Evolutionary conservation across 495 filamentous ascomycete species (phyloP).

Genomic region (Penicillium lagena): DNA sequence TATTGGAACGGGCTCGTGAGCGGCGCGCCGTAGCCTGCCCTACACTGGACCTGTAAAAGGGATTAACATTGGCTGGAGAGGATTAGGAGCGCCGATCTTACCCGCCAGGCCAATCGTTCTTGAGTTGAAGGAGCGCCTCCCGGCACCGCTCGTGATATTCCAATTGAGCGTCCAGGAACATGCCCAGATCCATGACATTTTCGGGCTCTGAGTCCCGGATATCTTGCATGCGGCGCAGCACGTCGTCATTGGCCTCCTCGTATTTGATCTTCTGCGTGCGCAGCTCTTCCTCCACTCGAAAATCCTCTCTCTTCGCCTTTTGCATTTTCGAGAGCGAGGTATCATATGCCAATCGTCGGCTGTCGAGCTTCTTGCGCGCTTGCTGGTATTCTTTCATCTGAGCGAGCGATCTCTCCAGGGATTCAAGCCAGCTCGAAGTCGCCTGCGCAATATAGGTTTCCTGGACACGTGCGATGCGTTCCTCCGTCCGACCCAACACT

Average conservation of each 20-base stretch:
- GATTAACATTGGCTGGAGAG: slow-evolving; percentile 9
- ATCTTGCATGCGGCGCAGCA: slow-evolving; percentile 89
- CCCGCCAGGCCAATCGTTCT: slow-evolving; percentile 62
- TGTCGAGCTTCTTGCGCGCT: slow-evolving; percentile 92
- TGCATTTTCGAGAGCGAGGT: slow-evolving; percentile 86
- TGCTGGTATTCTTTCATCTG: slow-evolving; percentile 92
- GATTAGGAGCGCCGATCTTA: slow-evolving; percentile 24
- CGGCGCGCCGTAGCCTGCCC: slow-evolving; percentile 26
- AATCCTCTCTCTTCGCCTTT: slow-evolving; percentile 90
- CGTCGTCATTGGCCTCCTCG: slow-evolving; percentile 92
- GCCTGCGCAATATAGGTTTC: slow-evolving; percentile 78
- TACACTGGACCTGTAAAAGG: slow-evolving; percentile 14
- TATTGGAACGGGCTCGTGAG: slow-evolving; percentile 54
- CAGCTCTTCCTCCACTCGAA: slow-evolving; percentile 87
- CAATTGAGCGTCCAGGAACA: slow-evolving; percentile 85
- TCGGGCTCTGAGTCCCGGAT: slow-evolving; percentile 90
- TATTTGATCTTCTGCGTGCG: slow-evolving; percentile 91
- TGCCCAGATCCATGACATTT: slow-evolving; percentile 69
- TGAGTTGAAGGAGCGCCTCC: slow-evolving; percentile 63
- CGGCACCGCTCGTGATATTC: slow-evolving; percentile 86
- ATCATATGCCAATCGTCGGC: slow-evolving; percentile 84
- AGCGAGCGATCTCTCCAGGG: slow-evolving; percentile 77
- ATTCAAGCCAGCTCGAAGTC: slow-evolving; percentile 85
- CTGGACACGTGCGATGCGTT: slow-evolving; percentile 80
- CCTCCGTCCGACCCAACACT: slow-evolving; percentile 81